These are phyloP conservation scores for Wallacemonas collosoma DNA, from an alignment of 208 protist species.

Conservation along the genomic window DNA sequence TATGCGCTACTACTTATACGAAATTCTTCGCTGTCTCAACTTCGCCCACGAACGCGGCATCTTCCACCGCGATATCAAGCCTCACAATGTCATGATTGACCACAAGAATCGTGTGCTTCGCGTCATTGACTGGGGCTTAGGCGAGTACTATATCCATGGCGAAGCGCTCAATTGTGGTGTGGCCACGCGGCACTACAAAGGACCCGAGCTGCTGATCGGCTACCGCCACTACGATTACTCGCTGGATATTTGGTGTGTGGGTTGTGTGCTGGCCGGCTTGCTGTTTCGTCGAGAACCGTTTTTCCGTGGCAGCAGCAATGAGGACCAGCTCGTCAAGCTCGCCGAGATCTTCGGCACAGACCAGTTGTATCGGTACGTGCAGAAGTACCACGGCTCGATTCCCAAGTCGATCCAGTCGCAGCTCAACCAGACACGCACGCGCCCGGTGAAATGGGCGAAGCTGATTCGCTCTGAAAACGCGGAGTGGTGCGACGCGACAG, in stretches of 20 bases:
- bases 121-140: conserved; percentile 98
- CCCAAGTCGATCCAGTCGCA: conserved; percentile 77
- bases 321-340: conserved; percentile 98
- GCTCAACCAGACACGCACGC: conserved; percentile 28
- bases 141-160: conserved; percentile 99
- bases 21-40: conserved; percentile 95
- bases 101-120: conserved; percentile 94
- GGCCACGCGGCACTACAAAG: conserved; percentile 99
- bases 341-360: conserved; percentile 96
- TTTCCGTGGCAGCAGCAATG: conserved; percentile 98
- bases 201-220: conserved; percentile 98
- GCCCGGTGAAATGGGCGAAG: conserved; percentile 39
- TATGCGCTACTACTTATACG: conserved; percentile 98
- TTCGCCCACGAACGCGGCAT: conserved; percentile 98
- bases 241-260: conserved; percentile 99
- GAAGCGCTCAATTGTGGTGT: conserved; percentile 98
- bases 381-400: conserved; percentile 96
- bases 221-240: conserved; percentile 99
- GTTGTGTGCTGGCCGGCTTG: conserved; percentile 99
- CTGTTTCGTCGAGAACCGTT: conserved; percentile 99
- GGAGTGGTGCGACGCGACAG: conserved; percentile 90
- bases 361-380: conserved; percentile 92
- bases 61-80: conserved; percentile 99
- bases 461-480: conserved; percentile 50
- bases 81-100: conserved; percentile 99